Base-by-base conservation (phyloP, 768 basidiomycete species). In the Fomitopsis serialis region DNA sequence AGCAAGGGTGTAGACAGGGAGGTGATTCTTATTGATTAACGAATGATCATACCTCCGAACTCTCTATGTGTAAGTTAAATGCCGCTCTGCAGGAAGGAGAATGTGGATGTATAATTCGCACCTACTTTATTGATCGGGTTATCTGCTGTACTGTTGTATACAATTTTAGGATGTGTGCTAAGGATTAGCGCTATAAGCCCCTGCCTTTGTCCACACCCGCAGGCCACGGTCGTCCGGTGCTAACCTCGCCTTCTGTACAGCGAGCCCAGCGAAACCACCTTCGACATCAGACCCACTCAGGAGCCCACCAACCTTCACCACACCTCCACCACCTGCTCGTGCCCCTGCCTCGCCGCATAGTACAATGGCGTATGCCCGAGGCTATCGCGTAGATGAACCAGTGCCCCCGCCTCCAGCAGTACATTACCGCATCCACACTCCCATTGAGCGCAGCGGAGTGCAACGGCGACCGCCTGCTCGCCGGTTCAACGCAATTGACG, bases 291-390 rank as follows among this genome's bases (percentile, higher is more conserved):
- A 71, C 1, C 87, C 81, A 34, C 87, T 82, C 22, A 92, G 76
- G 48, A 78, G 84, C 37, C 87, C 89, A 2, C 92, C 92, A 17
- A 87, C 84, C 62, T 78, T 80, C 15, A 88, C 74, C 23, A 94
- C 42, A 78, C 58, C 35, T 83, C 78, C 2, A 90, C 89, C 5
- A 82, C 71, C 13, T 70, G 70, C 50, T 74, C 74, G 59, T 88
- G 79, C 1, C 84, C 78, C 63, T 88, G 84, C 22, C 91, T 78
- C 24, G 89, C 86, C 50, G 91, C 89, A 68, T 92, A 88, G 68
- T 92, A 93, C 15, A 93, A 72, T 2, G 89, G 79, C 13, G 92
- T 92, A 61, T 93, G 91, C 2, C 89, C 92, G 43, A 93, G 74
- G 1, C 69, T 64, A 65, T 95, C 92, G 52, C 92, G 77, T 9